Evolutionary conservation across 1,139 yeast genomes (phyloP), one percentile per base, ranked within the genome.

Genomic region (Yarrowia galli): DNA sequence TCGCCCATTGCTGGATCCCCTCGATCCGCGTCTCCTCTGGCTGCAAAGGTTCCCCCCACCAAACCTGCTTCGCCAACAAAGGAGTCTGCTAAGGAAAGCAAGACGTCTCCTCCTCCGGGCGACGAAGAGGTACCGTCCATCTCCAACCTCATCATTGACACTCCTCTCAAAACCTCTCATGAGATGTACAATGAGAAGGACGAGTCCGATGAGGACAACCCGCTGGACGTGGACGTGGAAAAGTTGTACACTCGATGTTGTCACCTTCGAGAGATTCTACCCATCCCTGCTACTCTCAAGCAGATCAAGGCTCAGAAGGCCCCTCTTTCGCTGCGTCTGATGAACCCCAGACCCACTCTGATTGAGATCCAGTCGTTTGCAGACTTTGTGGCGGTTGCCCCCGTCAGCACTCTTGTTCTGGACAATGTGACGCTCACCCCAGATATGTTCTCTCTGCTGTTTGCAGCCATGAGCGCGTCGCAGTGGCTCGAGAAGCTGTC

Each of bases 281-380:
- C 98, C 0, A 92, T 93, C 69, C 96, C 97, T 0, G 97, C 97
- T 0, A 92, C 96, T 0, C 77, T 92, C 73, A 89, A 89, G 74
- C 98, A 93, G 76, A 83, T 93, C 69, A 90, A 89, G 74, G 87
- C 87, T 70, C 91, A 91, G 74, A 78, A 87, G 0, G 84, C 88
- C 54, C 97, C 97, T 1, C 79, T 93, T 65, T 90, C 89, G 69
- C 88, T 88, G 9, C 89, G 91, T 74, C 83, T 93, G 78, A 82
- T 92, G 74, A 93, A 93, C 76, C 97, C 98, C 10, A 87, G 88
- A 71, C 98, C 98, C 1, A 92, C 98, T 0, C 79, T 92, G 71
- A 91, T 93, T 73, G 98, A 93, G 79, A 86, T 92, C 10, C 83
- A 92, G 69, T 91, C 98, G 3, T 92, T 93, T 76, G 85, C 93